Conservation (phyloP, 805 yeast genomes). For the Monosporozyma servazzii region DNA sequence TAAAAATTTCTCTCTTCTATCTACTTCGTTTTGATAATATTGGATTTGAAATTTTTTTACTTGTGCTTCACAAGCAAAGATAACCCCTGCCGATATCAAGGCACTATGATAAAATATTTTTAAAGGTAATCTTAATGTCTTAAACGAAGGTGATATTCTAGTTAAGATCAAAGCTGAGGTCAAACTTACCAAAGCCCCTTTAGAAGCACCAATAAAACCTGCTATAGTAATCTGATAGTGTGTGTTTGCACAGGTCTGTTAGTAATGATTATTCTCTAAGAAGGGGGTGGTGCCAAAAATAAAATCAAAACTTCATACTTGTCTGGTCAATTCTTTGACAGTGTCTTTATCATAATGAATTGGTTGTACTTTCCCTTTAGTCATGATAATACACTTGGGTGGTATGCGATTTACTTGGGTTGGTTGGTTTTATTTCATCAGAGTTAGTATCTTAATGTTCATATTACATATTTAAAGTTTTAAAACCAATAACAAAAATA, state of each 20-base stretch:
- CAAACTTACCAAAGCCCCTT: constrained; percentile 34
- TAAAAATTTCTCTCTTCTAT: constrained; percentile 30
- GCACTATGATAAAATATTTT: constrained; percentile 35
- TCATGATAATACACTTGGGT: constrained; percentile 8
- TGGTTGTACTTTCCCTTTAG: constrained; percentile 23
- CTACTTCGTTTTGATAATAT: constrained; percentile 27
- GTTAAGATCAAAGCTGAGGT: constrained; percentile 29
- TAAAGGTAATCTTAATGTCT: constrained; percentile 33
- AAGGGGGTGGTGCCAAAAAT: background rate
- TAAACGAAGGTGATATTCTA: constrained; percentile 30
- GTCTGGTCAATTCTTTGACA: constrained; percentile 30
- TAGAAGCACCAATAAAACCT: constrained; percentile 34
- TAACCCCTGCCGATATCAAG: constrained; percentile 36
- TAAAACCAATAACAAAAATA: too few relatives aligned
- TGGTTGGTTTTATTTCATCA: background rate
- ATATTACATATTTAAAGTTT: background rate
- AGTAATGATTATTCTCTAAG: constrained; percentile 1
- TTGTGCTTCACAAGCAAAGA: constrained; percentile 36
- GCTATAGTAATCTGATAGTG: constrained; percentile 28
- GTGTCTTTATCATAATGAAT: constrained; percentile 33
- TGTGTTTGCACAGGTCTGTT: background rate
- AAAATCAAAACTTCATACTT: constrained; percentile 18
- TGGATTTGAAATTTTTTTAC: constrained; percentile 30
- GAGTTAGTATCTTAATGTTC: too few relatives aligned
- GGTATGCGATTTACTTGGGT: background rate